phyloP scores from a whole-genome alignment of 306 rosid genomes.

The Cucurbita argyrosperma region DNA sequence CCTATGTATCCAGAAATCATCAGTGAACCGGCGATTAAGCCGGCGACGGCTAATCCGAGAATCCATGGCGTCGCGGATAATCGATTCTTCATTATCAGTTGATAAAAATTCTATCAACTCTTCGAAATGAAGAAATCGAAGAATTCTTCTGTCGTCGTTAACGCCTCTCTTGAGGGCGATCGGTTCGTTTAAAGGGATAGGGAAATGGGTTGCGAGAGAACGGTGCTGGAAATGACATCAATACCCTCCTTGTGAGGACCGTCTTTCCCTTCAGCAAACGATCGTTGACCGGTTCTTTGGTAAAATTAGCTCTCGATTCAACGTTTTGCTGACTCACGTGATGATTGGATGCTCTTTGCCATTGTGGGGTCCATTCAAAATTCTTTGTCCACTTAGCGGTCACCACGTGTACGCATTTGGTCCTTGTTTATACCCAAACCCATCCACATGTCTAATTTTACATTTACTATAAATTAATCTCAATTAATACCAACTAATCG shows the following conservation, averaged over 20 bases:
- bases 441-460: background rate
- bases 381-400: background rate
- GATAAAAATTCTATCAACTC: background rate
- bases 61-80: slow-evolving; percentile 19
- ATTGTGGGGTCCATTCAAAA: background rate
- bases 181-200: background rate
- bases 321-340: background rate
- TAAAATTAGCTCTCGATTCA: background rate
- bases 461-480: background rate
- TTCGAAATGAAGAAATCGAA: background rate
- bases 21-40: slow-evolving; percentile 32
- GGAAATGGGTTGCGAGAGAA: background rate
- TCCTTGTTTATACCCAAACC: background rate
- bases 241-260: background rate
- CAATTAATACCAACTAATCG: background rate
- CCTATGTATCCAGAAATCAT: slow-evolving; percentile 21
- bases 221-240: background rate
- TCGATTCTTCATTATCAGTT: slow-evolving; percentile 19
- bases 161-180: background rate
- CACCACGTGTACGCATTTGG: background rate
- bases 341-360: slow-evolving; percentile 1
- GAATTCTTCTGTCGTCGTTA: background rate
- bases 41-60: slow-evolving; percentile 19
- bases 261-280: background rate
- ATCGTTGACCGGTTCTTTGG: background rate